Evolutionary conservation across 2,329 filamentous ascomycete genomes (phyloP).

Genomic region (Neonectria faginata): DNA sequence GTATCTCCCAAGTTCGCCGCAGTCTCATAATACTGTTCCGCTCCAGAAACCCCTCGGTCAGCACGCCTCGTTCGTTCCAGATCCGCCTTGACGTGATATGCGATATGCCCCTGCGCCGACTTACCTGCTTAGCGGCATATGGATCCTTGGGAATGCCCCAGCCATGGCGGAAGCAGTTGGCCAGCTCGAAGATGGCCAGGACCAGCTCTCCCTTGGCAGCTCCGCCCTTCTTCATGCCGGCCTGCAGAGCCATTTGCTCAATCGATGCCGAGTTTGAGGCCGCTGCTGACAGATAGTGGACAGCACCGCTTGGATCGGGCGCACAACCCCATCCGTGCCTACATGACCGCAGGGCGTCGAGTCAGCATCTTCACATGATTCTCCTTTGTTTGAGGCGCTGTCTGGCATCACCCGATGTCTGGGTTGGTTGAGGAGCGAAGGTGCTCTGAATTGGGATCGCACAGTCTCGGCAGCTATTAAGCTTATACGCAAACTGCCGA

Average conservation of each 20-base stretch:
- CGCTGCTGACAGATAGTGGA: slow-evolving; percentile 87
- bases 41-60: slow-evolving; percentile 46
- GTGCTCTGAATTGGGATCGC: slow-evolving; percentile 1
- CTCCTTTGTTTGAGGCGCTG: slow-evolving; percentile 11
- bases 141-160: slow-evolving; percentile 93
- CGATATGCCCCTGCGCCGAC: slow-evolving; percentile 15
- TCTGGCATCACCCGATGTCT: slow-evolving; percentile 8
- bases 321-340: slow-evolving; percentile 94
- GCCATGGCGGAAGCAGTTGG: slow-evolving; percentile 91
- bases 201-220: slow-evolving; percentile 96
- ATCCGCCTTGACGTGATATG: slow-evolving; percentile 4
- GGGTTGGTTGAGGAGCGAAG: not conserved
- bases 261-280: slow-evolving; percentile 90
- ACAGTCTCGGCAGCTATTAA: not conserved
- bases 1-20: slow-evolving; percentile 96
- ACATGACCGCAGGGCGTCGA: slow-evolving; percentile 22
- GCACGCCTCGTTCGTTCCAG: slow-evolving; percentile 8
- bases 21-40: slow-evolving; percentile 89
- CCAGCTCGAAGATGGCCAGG: slow-evolving; percentile 94
- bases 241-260: slow-evolving; percentile 85
- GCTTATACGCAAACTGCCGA: not conserved
- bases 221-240: slow-evolving; percentile 92
- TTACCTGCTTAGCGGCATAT: slow-evolving; percentile 80
- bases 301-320: slow-evolving; percentile 77
- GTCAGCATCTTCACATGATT: slow-evolving; percentile 32